A percentile compares a stretch with the other conserved stretches of the same genome.
Evolutionary conservation across 306 rosid species (phyloP).

Genomic region (Lagenaria siceraria): DNA sequence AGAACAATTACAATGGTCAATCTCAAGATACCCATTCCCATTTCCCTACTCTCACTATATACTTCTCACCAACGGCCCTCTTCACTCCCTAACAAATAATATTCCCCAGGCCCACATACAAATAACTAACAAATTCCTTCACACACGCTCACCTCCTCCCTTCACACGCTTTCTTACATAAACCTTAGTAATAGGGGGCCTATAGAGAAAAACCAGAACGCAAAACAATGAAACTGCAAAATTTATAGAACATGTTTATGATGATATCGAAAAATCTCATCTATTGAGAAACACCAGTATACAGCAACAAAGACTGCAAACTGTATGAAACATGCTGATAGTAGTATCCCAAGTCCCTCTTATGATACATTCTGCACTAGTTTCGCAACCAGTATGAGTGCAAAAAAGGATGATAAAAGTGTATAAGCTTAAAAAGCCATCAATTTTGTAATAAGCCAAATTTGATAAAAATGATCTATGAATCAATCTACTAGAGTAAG

Average conservation of each 20-base stretch:
- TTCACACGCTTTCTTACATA: too few species aligned
- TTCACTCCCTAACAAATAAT: too few species aligned
- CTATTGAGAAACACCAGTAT: background rate
- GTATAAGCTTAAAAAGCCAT: background rate
- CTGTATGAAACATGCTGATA: background rate
- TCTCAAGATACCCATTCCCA: too few species aligned
- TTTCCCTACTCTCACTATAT: too few species aligned
- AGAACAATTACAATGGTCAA: too few species aligned
- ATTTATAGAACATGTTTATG: background rate
- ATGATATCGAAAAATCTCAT: background rate
- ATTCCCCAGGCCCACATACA: too few species aligned
- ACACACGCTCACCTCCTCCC: too few species aligned
- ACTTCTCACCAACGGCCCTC: too few species aligned
- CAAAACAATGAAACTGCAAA: background rate
- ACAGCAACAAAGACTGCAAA: background rate
- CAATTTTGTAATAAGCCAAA: background rate
- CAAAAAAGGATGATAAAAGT: background rate
- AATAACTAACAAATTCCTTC: too few species aligned
- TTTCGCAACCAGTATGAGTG: background rate
- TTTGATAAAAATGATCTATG: background rate
- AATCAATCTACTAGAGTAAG: background rate
- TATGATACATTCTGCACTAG: background rate
- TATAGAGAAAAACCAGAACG: background rate
- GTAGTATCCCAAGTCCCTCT: background rate
- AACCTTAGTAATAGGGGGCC: too few species aligned